Evolutionary conservation across 176 grass and related monocot species (phyloP).

Genomic region (Neostapfia colusana): DNA sequence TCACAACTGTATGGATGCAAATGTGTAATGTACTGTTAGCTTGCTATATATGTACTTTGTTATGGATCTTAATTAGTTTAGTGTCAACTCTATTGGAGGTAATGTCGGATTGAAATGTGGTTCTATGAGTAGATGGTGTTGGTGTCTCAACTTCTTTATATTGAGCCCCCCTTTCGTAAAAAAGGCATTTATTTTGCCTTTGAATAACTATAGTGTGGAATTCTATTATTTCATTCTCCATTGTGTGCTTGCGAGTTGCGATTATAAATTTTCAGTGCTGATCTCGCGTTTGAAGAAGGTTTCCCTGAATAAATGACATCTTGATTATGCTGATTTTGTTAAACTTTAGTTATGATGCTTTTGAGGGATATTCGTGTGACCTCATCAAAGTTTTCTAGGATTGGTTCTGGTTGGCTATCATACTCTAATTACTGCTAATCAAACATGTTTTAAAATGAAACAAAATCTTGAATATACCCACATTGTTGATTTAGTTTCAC

Average conservation of each 20-base stretch:
- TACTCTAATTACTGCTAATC: not conserved
- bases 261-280: not conserved
- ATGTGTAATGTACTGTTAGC: not conserved
- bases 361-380: not conserved
- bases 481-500: not conserved
- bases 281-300: not conserved
- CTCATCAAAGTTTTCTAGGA: not conserved
- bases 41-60: conserved; percentile 12
- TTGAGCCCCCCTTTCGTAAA: not conserved
- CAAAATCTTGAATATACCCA: not conserved
- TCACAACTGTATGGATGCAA: conserved; percentile 28
- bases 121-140: conserved; percentile 8
- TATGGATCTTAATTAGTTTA: conserved; percentile 1
- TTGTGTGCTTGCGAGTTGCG: not conserved
- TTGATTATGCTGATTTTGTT: not conserved
- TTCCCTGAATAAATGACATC: not conserved
- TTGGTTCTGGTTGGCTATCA: not conserved
- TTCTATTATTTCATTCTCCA: not conserved
- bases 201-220: not conserved
- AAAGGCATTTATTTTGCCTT: not conserved
- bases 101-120: not conserved
- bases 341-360: not conserved
- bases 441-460: not conserved
- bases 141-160: not conserved
- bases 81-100: not conserved